Base-by-base conservation (phyloP, 148 eudicot genomes). In the Euryodendron excelsum region DNA sequence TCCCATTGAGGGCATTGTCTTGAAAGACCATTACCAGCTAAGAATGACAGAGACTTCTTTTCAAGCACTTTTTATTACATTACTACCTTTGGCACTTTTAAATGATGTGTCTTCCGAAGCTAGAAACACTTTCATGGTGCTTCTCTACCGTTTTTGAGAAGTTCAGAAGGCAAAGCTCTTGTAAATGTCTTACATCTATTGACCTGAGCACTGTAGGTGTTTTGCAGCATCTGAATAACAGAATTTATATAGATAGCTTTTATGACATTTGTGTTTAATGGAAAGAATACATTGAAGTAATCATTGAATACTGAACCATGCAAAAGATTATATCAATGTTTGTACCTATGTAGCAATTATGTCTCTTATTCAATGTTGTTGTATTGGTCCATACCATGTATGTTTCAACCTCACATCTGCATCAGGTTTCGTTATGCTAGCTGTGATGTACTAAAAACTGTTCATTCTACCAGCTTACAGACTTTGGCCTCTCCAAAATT, bases 401-500 rank as follows among this genome's bases (percentile, higher is more conserved):
- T 41, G 50, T 75, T 61, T 14, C 39, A 44, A 45, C 66, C n/a
- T 75, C 10, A 48, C 20, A 45, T 36, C 14, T 74, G 56, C 66
- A 81, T 56, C 61, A 71, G 62, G 33, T 33, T 37, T 60, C 47
- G 21, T 67, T 52, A 11, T 30, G 33, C 52, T 45, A 50, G 25
- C 15, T 12, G 34, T 52, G 34, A 21, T 63, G 65, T 30, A 62
- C 59, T 80, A 59, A 77, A 37, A 0, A 20, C 77, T 73, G 63
- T 55, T 79, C 59, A 56, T 74, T 58, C 48, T 62, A 6, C 55
- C 93, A 90, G 93, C 93, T 90, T 90, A 90, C 93, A 52, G 93
- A 90, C 80, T 90, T 90, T 55, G 93, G 91, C 55, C 77, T 90
- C 69, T 90, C 93, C 53, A 90, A 86, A 79, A 84, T 88, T 67